Conservation (phyloP, 257 asterid genomes). For the Lycium ferocissimum region DNA sequence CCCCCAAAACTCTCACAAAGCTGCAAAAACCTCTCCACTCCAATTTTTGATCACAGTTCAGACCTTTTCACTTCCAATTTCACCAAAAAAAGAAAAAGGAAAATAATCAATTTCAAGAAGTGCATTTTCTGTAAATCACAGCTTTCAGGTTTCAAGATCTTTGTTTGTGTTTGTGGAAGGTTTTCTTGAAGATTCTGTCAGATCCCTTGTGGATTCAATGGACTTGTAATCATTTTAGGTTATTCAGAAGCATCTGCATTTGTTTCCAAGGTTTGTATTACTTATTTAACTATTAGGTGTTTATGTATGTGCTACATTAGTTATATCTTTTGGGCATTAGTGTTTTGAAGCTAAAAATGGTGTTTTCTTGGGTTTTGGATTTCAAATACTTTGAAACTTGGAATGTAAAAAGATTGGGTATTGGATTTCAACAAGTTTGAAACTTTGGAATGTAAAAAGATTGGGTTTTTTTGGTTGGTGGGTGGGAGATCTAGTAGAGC, state of each 20-base stretch:
- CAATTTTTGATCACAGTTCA: neutral
- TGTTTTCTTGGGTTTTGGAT: neutral
- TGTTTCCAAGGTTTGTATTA: conserved; percentile 18
- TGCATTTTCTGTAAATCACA: conserved; percentile 6
- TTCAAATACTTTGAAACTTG: conserved; percentile 32
- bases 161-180: neutral
- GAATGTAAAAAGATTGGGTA: neutral
- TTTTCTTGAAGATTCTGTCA: conserved; percentile 36
- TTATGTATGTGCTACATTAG: neutral
- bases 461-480: conserved; percentile 39
- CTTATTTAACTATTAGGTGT: neutral
- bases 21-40: neutral
- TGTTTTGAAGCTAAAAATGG: conserved; percentile 2
- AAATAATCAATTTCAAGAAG: neutral
- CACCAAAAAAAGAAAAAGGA: neutral
- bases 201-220: conserved; percentile 46
- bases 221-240: conserved; percentile 44
- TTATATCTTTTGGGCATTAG: neutral
- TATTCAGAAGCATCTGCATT: conserved; percentile 28
- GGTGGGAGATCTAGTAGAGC: conserved; percentile 44
- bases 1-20: conserved; percentile 18
- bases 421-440: no score
- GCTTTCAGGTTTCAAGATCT: conserved; percentile 16
- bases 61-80: conserved; percentile 23
- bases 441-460: neutral